These are phyloP conservation scores for Psidium friedrichsthalianum DNA, from an alignment of 345 rosid species.

Conservation along the genomic window DNA sequence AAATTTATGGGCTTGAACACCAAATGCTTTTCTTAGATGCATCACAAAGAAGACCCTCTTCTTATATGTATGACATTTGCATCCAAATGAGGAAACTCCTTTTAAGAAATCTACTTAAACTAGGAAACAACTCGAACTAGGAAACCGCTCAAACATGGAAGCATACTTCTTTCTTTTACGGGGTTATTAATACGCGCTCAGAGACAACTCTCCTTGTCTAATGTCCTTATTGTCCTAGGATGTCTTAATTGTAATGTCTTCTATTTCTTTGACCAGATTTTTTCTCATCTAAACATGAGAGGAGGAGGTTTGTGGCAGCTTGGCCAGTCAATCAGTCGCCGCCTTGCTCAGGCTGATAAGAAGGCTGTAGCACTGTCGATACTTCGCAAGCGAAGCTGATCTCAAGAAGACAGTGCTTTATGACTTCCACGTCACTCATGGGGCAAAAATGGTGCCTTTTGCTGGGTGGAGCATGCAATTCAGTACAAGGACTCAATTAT, in stretches of 20 bases:
- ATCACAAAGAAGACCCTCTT: not conserved
- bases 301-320: slow-evolving; percentile 95
- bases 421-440: slow-evolving; percentile 72
- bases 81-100: not conserved
- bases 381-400: slow-evolving; percentile 67
- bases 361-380: slow-evolving; percentile 50
- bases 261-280: slow-evolving; percentile 13
- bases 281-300: slow-evolving; percentile 49
- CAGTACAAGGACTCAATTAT: slow-evolving; percentile 97
- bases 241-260: not conserved
- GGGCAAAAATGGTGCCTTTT: slow-evolving; percentile 97
- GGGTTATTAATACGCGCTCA: not conserved
- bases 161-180: not conserved
- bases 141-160: not conserved
- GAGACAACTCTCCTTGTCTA: not conserved
- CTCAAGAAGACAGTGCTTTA: slow-evolving; percentile 85
- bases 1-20: not conserved
- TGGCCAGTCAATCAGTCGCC: slow-evolving; percentile 82
- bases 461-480: slow-evolving; percentile 99
- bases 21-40: not conserved
- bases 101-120: not conserved
- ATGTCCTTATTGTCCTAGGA: not conserved
- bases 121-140: not conserved
- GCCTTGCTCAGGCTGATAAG: slow-evolving; percentile 66
- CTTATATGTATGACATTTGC: not conserved